phyloP scores from a whole-genome alignment of 352 stramenopile genomes.

The Halophytophthora polymorphica region DNA sequence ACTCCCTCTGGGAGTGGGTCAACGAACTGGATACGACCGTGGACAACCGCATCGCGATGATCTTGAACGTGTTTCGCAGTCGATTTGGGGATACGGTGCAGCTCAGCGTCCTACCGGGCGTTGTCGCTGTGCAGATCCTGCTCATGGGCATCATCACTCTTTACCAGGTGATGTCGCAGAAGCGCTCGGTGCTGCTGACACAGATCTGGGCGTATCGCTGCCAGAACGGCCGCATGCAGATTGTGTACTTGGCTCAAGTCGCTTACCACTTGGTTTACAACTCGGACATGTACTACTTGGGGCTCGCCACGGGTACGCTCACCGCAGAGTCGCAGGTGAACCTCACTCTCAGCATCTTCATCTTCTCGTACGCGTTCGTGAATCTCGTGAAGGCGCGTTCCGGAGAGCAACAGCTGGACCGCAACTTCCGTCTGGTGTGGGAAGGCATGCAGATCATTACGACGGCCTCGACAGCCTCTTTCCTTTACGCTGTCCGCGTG shows the following conservation, averaged over 20 bases:
- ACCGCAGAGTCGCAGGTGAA: not conserved
- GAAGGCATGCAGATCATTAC: conserved; percentile 1
- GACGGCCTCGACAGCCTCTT: not conserved
- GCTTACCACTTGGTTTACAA: conserved; percentile 5
- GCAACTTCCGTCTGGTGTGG: conserved; percentile 2
- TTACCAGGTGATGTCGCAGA: conserved; percentile 6
- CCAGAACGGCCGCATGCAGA: conserved; percentile 7
- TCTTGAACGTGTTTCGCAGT: not conserved
- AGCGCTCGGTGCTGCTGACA: conserved; percentile 4
- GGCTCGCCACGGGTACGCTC: conserved; percentile 1
- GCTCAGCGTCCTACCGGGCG: not conserved
- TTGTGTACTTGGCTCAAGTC: conserved; percentile 7
- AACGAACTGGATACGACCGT: not conserved
- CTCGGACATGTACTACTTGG: not conserved
- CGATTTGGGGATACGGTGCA: conserved; percentile 1
- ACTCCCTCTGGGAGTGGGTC: conserved; percentile 1
- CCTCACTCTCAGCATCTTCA: conserved; percentile 1
- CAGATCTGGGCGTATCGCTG: conserved; percentile 9
- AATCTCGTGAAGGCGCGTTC: conserved; percentile 1
- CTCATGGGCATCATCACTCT: conserved; percentile 6
- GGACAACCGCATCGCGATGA: too few species aligned
- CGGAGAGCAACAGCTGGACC: not conserved
- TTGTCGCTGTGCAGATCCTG: conserved; percentile 3
- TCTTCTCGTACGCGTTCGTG: conserved; percentile 3
- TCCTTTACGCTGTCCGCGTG: conserved; percentile 1